These are phyloP conservation scores for Zelonia costaricensis DNA, from an alignment of 208 protist genomes.

Conservation along the genomic window DNA sequence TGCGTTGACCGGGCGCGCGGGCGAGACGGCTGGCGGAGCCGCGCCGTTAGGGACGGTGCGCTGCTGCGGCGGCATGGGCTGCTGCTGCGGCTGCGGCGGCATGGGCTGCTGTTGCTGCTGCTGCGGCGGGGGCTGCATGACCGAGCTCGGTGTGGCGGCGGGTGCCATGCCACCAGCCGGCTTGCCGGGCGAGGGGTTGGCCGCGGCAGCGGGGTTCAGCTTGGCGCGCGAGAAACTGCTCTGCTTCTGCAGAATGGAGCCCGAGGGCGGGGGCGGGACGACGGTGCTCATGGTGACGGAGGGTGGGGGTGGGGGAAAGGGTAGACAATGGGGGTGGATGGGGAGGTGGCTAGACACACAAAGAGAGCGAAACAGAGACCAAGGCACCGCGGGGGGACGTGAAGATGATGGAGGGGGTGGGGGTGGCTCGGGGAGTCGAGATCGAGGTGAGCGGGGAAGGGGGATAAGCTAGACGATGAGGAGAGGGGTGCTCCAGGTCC, in stretches of 20 bases:
- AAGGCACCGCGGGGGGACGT: too few species aligned
- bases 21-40: not conserved
- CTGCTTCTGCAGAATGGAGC: constrained; percentile 32
- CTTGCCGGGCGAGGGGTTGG: not conserved
- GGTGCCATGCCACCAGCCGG: not conserved
- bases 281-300: constrained; percentile 24
- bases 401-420: too few species aligned
- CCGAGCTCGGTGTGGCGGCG: constrained; percentile 2
- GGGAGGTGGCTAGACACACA: not conserved
- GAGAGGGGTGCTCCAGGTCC: too few species aligned
- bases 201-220: constrained; percentile 7
- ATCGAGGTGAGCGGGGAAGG: too few species aligned
- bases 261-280: constrained; percentile 22
- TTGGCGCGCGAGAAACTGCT: constrained; percentile 37
- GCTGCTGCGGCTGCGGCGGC: constrained; percentile 1
- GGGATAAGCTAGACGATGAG: too few species aligned
- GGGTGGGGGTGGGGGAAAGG: not conserved
- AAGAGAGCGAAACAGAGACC: not conserved
- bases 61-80: not conserved
- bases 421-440: too few species aligned
- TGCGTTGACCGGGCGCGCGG: not conserved
- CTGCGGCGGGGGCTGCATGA: too few species aligned
- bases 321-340: not conserved
- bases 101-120: not conserved
- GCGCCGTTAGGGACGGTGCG: not conserved